These are phyloP conservation scores for Clavispora fructus DNA, from an alignment of 805 yeast species.

Conservation along the genomic window DNA sequence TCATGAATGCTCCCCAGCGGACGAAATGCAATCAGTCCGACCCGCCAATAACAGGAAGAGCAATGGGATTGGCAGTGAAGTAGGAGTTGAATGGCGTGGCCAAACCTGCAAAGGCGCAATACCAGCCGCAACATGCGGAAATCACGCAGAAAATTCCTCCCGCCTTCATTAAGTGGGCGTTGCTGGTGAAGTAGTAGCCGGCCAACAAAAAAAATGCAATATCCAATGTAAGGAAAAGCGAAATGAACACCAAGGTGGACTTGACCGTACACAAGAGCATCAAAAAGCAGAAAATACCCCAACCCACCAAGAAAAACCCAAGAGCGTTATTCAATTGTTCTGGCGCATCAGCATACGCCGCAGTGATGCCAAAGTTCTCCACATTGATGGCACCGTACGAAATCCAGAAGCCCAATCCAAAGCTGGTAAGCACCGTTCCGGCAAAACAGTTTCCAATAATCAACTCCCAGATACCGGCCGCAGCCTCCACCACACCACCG, in stretches of 20 bases:
- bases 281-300: constrained; percentile 61
- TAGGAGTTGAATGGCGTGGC: constrained; percentile 14
- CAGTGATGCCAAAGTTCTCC: constrained; percentile 51
- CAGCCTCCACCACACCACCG: constrained; percentile 45
- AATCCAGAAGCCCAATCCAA: constrained; percentile 50
- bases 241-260: constrained; percentile 46
- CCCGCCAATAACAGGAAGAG: constrained; percentile 10
- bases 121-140: constrained; percentile 15
- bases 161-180: constrained; percentile 8
- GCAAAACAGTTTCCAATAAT: constrained; percentile 52
- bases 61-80: constrained; percentile 7
- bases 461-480: constrained; percentile 50
- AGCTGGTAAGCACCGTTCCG: constrained; percentile 46
- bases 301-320: constrained; percentile 57
- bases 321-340: constrained; percentile 44
- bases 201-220: constrained; percentile 49
- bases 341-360: constrained; percentile 39
- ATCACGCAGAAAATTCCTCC: constrained; percentile 13
- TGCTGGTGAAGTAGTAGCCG: constrained; percentile 46
- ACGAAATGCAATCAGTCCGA: background rate
- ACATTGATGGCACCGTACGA: constrained; percentile 44
- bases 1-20: background rate
- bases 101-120: constrained; percentile 15
- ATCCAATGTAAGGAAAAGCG: constrained; percentile 49
- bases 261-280: constrained; percentile 51